Percentiles rank a stretch among this genome's conserved stretches.
These are phyloP conservation scores for Blastobotrys ciferrii DNA, from an alignment of 1,139 yeast species.

Conservation along the genomic window DNA sequence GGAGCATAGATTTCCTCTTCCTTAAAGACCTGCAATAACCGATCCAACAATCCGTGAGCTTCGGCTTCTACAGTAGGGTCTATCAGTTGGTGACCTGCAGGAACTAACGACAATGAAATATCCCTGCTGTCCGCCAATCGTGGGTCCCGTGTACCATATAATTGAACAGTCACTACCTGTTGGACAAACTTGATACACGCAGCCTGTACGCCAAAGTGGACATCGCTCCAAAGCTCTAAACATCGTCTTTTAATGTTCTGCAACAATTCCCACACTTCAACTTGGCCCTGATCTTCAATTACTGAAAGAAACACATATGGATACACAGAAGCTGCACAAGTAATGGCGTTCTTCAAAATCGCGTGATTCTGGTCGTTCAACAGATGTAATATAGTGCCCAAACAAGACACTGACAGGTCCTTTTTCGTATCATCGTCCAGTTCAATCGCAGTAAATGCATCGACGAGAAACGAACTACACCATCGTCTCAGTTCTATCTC, in stretches of 20 bases:
- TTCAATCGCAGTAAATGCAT: slow-evolving; percentile 37
- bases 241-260: slow-evolving; percentile 34
- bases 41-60: slow-evolving; percentile 65
- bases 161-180: slow-evolving; percentile 67
- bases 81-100: slow-evolving; percentile 66
- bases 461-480: slow-evolving; percentile 41
- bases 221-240: slow-evolving; percentile 35
- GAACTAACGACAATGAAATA: slow-evolving; percentile 59
- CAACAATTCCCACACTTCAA: slow-evolving; percentile 34
- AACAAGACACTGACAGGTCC: slow-evolving; percentile 33
- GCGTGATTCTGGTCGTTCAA: slow-evolving; percentile 28
- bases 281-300: slow-evolving; percentile 29
- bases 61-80: slow-evolving; percentile 64
- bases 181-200: slow-evolving; percentile 73
- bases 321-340: slow-evolving; percentile 36
- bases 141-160: slow-evolving; percentile 46
- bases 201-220: slow-evolving; percentile 46
- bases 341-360: slow-evolving; percentile 36
- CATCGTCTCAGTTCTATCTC: slow-evolving; percentile 38
- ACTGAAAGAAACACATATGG: slow-evolving; percentile 36
- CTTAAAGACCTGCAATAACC: slow-evolving; percentile 54
- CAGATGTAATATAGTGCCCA: slow-evolving; percentile 34
- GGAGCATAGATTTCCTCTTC: slow-evolving; percentile 44
- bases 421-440: slow-evolving; percentile 30
- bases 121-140: slow-evolving; percentile 37